phyloP scores from a whole-genome alignment of 345 rosid genomes.

The Bruguiera parviflora region DNA sequence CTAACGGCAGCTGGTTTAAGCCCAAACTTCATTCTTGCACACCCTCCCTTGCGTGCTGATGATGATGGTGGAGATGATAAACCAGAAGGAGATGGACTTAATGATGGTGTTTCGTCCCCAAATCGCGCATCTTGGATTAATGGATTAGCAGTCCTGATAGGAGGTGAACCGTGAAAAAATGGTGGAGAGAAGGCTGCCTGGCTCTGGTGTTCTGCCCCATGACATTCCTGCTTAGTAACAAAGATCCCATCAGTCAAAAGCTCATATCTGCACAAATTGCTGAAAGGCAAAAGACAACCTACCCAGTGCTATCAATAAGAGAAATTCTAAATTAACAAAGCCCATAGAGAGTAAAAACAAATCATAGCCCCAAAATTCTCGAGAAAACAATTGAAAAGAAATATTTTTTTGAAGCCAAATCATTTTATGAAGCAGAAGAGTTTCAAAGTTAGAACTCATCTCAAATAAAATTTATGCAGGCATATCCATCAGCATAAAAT shows the following conservation, averaged over 20 bases:
- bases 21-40: slow-evolving; percentile 72
- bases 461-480: too few relatives aligned
- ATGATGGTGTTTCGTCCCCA: slow-evolving; percentile 47
- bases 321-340: too few relatives aligned
- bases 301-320: too few relatives aligned
- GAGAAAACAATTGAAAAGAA: too few relatives aligned
- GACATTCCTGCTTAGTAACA: slow-evolving; percentile 47
- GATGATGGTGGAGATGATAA: slow-evolving; percentile 54
- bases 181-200: slow-evolving; percentile 63
- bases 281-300: too few relatives aligned
- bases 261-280: background rate
- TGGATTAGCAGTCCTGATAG: slow-evolving; percentile 79
- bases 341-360: too few relatives aligned
- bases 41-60: slow-evolving; percentile 63
- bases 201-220: slow-evolving; percentile 43
- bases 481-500: too few relatives aligned
- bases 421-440: too few relatives aligned
- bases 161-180: slow-evolving; percentile 83
- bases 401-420: too few relatives aligned
- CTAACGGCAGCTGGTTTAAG: slow-evolving; percentile 86
- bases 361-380: too few relatives aligned
- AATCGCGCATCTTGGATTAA: slow-evolving; percentile 78
- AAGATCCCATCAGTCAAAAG: background rate
- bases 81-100: slow-evolving; percentile 53
- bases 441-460: too few relatives aligned